Percentiles rank a stretch among this genome's conserved stretches.
Evolutionary conservation across 257 asterid genomes (phyloP).

Genomic region (Solanum bulbocastanum): DNA sequence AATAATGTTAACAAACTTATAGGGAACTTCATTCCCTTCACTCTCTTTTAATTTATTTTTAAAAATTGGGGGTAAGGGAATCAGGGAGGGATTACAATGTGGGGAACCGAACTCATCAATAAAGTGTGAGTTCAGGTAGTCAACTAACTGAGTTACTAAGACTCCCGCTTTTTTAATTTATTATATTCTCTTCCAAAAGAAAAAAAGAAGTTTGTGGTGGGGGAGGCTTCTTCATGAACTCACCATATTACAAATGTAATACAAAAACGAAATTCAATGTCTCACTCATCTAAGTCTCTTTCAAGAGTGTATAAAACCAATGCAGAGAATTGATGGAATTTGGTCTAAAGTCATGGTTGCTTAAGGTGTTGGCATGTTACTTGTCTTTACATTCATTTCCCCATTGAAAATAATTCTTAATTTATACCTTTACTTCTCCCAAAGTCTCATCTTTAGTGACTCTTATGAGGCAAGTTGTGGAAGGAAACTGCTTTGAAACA

Average conservation of each 20-base stretch:
- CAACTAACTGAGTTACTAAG: background rate
- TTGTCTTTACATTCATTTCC: constrained; percentile 18
- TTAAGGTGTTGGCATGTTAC: constrained; percentile 38
- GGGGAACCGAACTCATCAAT: background rate
- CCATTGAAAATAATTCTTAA: background rate
- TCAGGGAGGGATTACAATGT: background rate
- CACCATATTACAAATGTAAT: background rate
- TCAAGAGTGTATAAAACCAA: constrained; percentile 1
- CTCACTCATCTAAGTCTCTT: constrained; percentile 12
- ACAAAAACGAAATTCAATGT: constrained; percentile 25
- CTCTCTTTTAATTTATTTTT: background rate
- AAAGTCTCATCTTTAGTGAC: constrained; percentile 3
- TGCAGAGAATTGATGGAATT: constrained; percentile 38
- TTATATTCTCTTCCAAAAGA: background rate
- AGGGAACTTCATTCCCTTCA: constrained; percentile 13
- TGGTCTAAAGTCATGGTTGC: constrained; percentile 77
- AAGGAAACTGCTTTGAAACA: constrained; percentile 5
- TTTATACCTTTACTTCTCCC: background rate
- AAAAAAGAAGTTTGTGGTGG: background rate
- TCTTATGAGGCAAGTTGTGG: constrained; percentile 1
- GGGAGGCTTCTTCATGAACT: background rate
- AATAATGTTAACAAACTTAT: constrained; percentile 10
- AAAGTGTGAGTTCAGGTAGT: too few species aligned
- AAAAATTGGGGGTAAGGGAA: background rate
- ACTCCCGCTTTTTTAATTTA: background rate